Conservation (phyloP, 1,284 basidiomycete genomes). For the Kwoniella shivajii region DNA sequence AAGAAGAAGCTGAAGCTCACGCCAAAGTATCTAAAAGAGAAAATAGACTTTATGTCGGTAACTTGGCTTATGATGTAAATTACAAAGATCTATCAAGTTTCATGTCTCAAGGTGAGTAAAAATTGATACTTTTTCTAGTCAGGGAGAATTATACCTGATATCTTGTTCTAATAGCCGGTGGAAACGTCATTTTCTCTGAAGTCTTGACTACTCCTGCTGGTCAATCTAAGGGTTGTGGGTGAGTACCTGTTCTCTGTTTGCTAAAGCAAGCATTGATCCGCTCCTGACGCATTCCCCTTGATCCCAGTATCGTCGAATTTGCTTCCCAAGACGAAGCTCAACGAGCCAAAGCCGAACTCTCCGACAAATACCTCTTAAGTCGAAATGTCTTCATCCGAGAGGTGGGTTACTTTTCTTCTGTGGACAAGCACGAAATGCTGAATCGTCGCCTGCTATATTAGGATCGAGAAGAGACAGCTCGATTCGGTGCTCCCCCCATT, state of each 20-base stretch:
- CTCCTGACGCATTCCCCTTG: not conserved
- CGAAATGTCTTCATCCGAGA: constrained; percentile 95
- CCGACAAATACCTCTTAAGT: constrained; percentile 83
- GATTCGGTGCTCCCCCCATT: constrained; percentile 89
- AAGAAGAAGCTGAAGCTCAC: constrained; percentile 83
- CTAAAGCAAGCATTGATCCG: not conserved
- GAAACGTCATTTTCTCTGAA: constrained; percentile 96
- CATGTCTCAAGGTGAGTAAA: constrained; percentile 96
- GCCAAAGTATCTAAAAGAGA: constrained; percentile 93
- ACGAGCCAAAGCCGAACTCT: constrained; percentile 79
- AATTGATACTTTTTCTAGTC: constrained; percentile 42
- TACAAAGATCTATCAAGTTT: constrained; percentile 97
- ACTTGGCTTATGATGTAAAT: constrained; percentile 95
- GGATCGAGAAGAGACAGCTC: constrained; percentile 94
- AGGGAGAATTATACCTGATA: constrained; percentile 6
- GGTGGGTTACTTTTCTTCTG: constrained; percentile 58
- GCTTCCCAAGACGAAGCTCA: constrained; percentile 80
- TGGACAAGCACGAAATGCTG: not conserved
- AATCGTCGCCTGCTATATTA: constrained; percentile 54
- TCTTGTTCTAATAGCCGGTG: constrained; percentile 66
- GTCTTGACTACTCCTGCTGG: constrained; percentile 94
- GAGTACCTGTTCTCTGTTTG: constrained; percentile 53
- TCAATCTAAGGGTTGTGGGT: constrained; percentile 98
- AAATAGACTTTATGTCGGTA: constrained; percentile 97
- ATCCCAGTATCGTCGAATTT: constrained; percentile 84